Percentiles rank a stretch among this genome's conserved stretches.
phyloP scores from a whole-genome alignment of 202 grass and related monocot species.

The Panicum hallii region DNA sequence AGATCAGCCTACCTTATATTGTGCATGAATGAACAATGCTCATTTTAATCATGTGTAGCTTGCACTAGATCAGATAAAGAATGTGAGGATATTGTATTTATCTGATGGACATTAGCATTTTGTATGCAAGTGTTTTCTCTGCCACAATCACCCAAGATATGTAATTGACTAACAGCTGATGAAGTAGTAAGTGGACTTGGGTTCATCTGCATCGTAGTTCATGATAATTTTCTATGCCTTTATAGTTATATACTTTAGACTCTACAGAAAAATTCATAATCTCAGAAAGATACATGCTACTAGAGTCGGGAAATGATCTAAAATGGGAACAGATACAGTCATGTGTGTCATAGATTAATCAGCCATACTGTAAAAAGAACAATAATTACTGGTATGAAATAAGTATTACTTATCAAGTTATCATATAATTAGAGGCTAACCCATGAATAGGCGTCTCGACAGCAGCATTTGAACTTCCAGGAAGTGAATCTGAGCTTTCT shows the following conservation, averaged over 20 bases:
- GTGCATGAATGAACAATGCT: neutral
- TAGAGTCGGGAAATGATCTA: neutral
- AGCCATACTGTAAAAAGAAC: neutral
- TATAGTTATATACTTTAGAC: slow-evolving; percentile 6
- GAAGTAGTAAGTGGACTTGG: slow-evolving; percentile 24
- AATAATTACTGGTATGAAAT: neutral
- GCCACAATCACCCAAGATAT: slow-evolving; percentile 9
- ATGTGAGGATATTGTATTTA: neutral
- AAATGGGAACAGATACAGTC: neutral
- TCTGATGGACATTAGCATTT: slow-evolving; percentile 10
- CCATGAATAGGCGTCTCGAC: slow-evolving; percentile 20
- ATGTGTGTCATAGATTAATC: neutral
- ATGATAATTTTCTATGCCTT: slow-evolving; percentile 4
- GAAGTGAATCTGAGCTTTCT: slow-evolving; percentile 50
- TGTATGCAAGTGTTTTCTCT: neutral
- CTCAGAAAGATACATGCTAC: neutral
- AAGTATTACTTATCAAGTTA: neutral
- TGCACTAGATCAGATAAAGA: slow-evolving; percentile 15
- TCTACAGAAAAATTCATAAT: neutral
- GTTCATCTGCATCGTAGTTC: slow-evolving; percentile 21
- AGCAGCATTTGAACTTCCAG: slow-evolving; percentile 43
- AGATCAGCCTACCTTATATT: neutral
- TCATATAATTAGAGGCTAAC: slow-evolving; percentile 29
- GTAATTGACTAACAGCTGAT: slow-evolving; percentile 20
- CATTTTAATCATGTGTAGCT: slow-evolving; percentile 8